Evolutionary conservation across 129 eudicot genomes (phyloP), one percentile per base, ranked within the genome.

Genomic region (Helichrysum umbraculigerum): DNA sequence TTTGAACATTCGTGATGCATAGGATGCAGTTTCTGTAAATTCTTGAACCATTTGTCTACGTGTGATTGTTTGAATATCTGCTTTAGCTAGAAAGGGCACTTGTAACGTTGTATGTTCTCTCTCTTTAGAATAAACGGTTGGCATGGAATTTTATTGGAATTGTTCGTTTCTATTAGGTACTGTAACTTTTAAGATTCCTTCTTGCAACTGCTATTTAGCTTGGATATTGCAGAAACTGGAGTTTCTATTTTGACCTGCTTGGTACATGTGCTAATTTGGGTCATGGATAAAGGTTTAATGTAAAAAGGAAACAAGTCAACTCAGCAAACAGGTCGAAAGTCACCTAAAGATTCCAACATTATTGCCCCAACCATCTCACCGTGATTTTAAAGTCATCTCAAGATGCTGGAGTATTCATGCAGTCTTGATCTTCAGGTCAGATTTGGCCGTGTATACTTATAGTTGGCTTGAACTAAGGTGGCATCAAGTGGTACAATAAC

Each of bases 21-120:
- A 72, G 19, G 42, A 57, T 73, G 58, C 68, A 12, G 69, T 50
- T 19, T 50, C 65, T 79, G 83, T 75, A 80, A 58, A 80, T 80
- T 66, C 79, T 4, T 73, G 70, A 30, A 80, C 47, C 64, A 29
- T 80, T 66, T 57, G 19, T 73, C 74, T n/a, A 42, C 21, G 75
- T 66, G 83, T 74, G 71, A 47, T 64, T 62, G 58, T 73, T 60
- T 84, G 62, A 72, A 50, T 65, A 25, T 74, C 7, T 60, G 62
- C 33, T 78, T 59, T 70, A 70, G 82, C 19, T 70, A 78, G 70
- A 28, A 30, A 60, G 51, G 76, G 17, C 58, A 69, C 10, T 21
- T 58, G 16, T 56, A 42, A 2, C 21, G 66, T 61, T 61, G n/a
- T 20, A 58, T 4, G 14, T 30, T 47, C 17, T 52, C 37, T 19